A percentile compares a stretch with the other conserved stretches of the same genome.
Conservation (phyloP, 192 early-diverging fungal genomes). For the Backusella liffmaniae region DNA sequence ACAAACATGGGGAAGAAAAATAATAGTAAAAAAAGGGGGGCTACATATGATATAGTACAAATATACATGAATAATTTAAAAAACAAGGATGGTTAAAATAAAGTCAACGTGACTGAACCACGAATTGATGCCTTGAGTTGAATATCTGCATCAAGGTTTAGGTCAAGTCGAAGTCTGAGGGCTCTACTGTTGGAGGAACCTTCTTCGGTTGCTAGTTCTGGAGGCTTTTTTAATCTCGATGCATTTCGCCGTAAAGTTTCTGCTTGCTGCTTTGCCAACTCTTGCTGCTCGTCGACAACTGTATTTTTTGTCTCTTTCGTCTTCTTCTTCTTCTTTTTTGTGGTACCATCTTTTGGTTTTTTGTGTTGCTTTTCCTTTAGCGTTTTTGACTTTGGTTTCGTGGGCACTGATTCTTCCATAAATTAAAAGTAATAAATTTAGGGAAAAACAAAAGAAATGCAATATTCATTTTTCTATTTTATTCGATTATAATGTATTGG, state of each 20-base stretch:
- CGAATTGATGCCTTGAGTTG: constrained; percentile 20
- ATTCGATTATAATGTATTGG: neutral
- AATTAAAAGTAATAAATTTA: neutral
- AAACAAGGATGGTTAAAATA: neutral
- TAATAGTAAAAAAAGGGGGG: neutral
- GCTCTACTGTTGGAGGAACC: constrained; percentile 1
- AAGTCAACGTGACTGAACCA: constrained; percentile 19
- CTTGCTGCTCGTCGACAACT: constrained; percentile 1
- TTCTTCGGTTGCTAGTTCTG: neutral
- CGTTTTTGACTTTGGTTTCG: neutral
- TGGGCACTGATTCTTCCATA: neutral
- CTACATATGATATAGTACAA: neutral
- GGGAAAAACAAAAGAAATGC: neutral
- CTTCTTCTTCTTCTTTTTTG: neutral
- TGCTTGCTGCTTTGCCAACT: neutral
- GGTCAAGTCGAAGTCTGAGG: constrained; percentile 19
- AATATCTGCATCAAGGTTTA: constrained; percentile 25
- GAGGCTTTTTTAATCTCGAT: neutral
- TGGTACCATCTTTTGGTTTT: neutral
- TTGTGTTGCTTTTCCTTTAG: neutral
- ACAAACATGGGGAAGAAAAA: neutral
- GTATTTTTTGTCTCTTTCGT: neutral
- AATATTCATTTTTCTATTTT: neutral
- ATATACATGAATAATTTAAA: neutral
- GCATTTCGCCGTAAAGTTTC: neutral